Percentiles rank a stretch among this genome's conserved stretches.
Evolutionary conservation across 306 rosid genomes (phyloP).

Genomic region (Gastrolobium villosum): DNA sequence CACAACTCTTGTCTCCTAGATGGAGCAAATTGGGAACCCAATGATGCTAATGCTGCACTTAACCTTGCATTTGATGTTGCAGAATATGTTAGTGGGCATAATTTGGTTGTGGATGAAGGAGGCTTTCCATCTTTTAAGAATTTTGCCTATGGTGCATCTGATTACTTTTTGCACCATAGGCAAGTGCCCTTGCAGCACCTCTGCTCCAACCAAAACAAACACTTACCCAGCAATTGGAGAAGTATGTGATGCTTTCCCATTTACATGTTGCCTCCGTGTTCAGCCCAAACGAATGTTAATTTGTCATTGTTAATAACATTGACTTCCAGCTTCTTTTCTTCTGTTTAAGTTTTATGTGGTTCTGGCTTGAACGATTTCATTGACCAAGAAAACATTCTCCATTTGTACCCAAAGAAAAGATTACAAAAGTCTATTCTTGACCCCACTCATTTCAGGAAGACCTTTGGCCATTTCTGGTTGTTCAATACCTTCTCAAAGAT

Average conservation of each 20-base stretch:
- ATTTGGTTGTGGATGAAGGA: conserved; percentile 83
- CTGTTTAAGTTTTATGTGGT: background rate
- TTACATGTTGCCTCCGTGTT: conserved; percentile 2
- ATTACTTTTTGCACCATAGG: conserved; percentile 40
- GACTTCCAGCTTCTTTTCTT: background rate
- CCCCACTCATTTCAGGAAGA: background rate
- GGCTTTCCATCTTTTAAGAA: conserved; percentile 86
- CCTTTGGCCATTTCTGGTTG: background rate
- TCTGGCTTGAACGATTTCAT: background rate
- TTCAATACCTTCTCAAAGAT: background rate
- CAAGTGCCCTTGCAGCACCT: conserved; percentile 38
- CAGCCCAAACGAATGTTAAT: background rate
- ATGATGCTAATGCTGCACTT: conserved; percentile 87
- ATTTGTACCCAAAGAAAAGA: too few species aligned
- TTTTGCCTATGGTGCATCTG: too few species aligned
- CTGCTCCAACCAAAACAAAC: conserved; percentile 39
- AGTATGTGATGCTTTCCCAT: conserved; percentile 3
- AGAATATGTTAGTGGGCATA: conserved; percentile 82
- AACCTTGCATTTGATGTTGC: conserved; percentile 84
- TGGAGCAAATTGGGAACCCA: conserved; percentile 75
- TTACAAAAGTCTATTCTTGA: background rate
- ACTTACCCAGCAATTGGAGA: conserved; percentile 43
- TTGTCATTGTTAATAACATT: background rate
- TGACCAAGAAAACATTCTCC: conserved; percentile 12
- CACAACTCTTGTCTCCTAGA: conserved; percentile 56